Evolutionary conservation across 1,139 yeast genomes (phyloP).

Genomic region (Candida sp.): DNA sequence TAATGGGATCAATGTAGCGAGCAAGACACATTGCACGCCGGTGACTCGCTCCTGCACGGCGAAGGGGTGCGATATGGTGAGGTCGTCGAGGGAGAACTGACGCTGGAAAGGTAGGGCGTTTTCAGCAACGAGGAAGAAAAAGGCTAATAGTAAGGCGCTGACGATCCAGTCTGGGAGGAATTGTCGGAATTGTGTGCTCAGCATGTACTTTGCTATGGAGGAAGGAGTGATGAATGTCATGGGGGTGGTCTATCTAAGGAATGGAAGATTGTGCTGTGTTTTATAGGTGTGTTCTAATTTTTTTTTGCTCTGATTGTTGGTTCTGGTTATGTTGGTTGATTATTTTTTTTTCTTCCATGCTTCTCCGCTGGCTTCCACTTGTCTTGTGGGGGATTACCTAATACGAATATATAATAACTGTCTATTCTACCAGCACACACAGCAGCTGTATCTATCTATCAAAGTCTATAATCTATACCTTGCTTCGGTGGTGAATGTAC

Average conservation of each 20-base stretch:
- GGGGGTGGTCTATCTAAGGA: neutral
- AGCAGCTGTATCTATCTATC: neutral
- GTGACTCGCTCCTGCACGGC: conserved; percentile 41
- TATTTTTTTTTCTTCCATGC: too few relatives aligned
- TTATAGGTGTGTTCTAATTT: too few relatives aligned
- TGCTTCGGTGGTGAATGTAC: conserved; percentile 22
- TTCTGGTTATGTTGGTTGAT: too few relatives aligned
- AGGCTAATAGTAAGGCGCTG: conserved; percentile 23
- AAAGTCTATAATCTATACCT: conserved; percentile 4
- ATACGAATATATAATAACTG: too few relatives aligned
- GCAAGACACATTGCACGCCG: conserved; percentile 21
- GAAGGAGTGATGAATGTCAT: conserved; percentile 12
- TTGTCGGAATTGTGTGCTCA: conserved; percentile 16
- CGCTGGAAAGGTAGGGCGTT: conserved; percentile 38
- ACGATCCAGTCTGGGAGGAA: conserved; percentile 35
- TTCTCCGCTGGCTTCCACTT: too few relatives aligned
- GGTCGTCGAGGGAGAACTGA: conserved; percentile 32
- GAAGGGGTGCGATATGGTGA: conserved; percentile 48
- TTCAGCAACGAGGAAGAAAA: conserved; percentile 39
- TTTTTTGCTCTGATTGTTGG: too few relatives aligned
- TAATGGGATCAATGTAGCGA: conserved; percentile 22
- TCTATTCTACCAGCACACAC: too few relatives aligned
- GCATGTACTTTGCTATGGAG: conserved; percentile 7
- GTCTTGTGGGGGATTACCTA: too few relatives aligned
- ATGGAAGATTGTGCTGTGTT: too few relatives aligned